Conservation (phyloP, 2,329 filamentous ascomycete species). For the Aureobasidium lini region DNA sequence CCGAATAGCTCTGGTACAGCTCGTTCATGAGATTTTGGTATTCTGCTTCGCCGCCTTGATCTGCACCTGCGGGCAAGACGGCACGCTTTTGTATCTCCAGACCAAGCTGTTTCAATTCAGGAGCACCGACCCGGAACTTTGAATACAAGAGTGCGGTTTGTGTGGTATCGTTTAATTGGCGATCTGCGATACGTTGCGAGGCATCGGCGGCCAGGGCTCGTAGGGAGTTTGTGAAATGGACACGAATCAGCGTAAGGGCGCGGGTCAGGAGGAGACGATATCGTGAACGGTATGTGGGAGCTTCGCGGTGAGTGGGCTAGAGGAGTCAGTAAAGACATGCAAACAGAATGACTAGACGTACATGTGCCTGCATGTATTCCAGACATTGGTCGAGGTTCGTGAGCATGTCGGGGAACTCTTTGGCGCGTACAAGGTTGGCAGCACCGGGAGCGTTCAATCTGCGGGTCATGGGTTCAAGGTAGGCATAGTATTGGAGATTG, state of each 20-base stretch:
- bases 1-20: conserved; percentile 55
- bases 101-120: conserved; percentile 58
- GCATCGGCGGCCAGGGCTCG: conserved; percentile 57
- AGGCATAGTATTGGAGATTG: conserved; percentile 90
- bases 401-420: conserved; percentile 82
- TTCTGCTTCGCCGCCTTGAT: conserved; percentile 52
- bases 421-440: conserved; percentile 72
- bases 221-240: conserved; percentile 57
- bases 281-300: conserved; percentile 76
- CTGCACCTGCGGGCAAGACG: conserved; percentile 51
- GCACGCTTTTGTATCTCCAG: conserved; percentile 61
- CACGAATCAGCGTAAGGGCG: conserved; percentile 58
- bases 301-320: conserved; percentile 75
- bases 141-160: conserved; percentile 65
- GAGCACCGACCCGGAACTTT: conserved; percentile 60
- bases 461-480: conserved; percentile 82
- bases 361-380: conserved; percentile 83
- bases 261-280: conserved; percentile 74
- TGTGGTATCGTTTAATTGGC: conserved; percentile 63
- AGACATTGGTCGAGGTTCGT: conserved; percentile 83
- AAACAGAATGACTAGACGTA: conserved; percentile 34
- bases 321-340: conserved; percentile 18
- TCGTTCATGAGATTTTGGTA: conserved; percentile 61
- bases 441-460: conserved; percentile 88
- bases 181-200: conserved; percentile 55